Conservation (phyloP, 2,329 filamentous ascomycete genomes). For the Sporothrix variecibatus region DNA sequence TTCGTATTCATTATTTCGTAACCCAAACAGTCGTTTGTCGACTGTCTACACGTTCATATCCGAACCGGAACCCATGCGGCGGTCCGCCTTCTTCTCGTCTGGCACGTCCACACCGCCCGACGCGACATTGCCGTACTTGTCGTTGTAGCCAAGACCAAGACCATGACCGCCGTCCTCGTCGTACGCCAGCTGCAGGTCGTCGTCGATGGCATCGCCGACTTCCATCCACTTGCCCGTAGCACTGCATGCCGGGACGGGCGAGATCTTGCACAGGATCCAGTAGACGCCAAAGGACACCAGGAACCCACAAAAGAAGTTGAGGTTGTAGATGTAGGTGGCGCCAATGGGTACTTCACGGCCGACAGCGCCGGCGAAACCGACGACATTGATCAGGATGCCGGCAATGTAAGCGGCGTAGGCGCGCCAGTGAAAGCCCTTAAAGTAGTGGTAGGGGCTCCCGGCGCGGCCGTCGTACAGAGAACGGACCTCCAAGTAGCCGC, state of each 20-base stretch:
- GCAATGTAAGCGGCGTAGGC: slow-evolving; percentile 80
- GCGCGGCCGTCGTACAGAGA: slow-evolving; percentile 75
- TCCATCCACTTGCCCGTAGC: slow-evolving; percentile 69
- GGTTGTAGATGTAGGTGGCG: slow-evolving; percentile 81
- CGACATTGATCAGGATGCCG: slow-evolving; percentile 86
- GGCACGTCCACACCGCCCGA: neutral
- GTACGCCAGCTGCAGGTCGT: slow-evolving; percentile 55
- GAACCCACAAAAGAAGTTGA: slow-evolving; percentile 90
- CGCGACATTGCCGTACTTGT: neutral
- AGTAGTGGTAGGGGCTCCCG: slow-evolving; percentile 72
- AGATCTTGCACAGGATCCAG: slow-evolving; percentile 67
- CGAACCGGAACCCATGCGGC: neutral
- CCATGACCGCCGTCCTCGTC: slow-evolving; percentile 32
- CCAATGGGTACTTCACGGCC: slow-evolving; percentile 71
- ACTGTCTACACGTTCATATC: neutral
- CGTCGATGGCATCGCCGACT: slow-evolving; percentile 64
- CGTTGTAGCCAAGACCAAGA: neutral
- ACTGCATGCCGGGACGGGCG: slow-evolving; percentile 73
- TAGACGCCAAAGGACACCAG: slow-evolving; percentile 68
- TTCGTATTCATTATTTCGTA: neutral
- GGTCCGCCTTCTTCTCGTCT: neutral
- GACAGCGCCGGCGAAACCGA: slow-evolving; percentile 84
- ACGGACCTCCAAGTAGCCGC: slow-evolving; percentile 75
- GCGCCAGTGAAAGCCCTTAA: slow-evolving; percentile 75
- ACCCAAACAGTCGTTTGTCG: neutral